Evolutionary conservation across 2,329 filamentous ascomycete species (phyloP).

Genomic region (Alternaria alternata): DNA sequence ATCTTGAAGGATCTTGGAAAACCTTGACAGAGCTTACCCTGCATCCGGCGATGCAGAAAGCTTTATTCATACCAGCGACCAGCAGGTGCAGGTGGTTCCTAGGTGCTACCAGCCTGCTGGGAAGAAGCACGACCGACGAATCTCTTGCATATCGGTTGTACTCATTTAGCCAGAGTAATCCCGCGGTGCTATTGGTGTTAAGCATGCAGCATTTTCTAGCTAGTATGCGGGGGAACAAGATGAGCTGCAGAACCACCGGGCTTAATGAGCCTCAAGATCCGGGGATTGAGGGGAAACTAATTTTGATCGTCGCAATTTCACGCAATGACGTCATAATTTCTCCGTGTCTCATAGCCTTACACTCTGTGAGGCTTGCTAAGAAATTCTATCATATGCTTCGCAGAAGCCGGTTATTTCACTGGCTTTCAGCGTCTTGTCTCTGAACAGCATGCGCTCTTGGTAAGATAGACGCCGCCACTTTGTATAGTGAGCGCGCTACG

Average conservation of each 20-base stretch:
- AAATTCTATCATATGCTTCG: too few species aligned
- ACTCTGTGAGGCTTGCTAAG: too few species aligned
- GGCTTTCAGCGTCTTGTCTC: too few species aligned
- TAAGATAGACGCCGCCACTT: too few species aligned
- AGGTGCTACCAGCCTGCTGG: not conserved
- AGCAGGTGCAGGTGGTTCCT: not conserved
- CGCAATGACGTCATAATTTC: not conserved
- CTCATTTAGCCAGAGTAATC: not conserved
- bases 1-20: not conserved
- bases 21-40: not conserved
- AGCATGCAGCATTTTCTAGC: not conserved
- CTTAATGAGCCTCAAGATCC: not conserved
- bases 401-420: too few species aligned
- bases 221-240: not conserved
- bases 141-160: not conserved
- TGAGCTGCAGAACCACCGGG: constrained; percentile 1
- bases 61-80: not conserved
- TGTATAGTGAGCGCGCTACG: too few species aligned
- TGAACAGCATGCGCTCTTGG: too few species aligned
- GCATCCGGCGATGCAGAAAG: not conserved
- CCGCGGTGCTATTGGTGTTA: not conserved
- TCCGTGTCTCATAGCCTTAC: not conserved
- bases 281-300: not conserved
- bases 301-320: not conserved
- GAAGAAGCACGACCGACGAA: not conserved